Evolutionary conservation across 371 early-diverging fungal genomes (phyloP), one percentile per base, ranked within the genome.

Genomic region (Choanephora cucurbitarum): DNA sequence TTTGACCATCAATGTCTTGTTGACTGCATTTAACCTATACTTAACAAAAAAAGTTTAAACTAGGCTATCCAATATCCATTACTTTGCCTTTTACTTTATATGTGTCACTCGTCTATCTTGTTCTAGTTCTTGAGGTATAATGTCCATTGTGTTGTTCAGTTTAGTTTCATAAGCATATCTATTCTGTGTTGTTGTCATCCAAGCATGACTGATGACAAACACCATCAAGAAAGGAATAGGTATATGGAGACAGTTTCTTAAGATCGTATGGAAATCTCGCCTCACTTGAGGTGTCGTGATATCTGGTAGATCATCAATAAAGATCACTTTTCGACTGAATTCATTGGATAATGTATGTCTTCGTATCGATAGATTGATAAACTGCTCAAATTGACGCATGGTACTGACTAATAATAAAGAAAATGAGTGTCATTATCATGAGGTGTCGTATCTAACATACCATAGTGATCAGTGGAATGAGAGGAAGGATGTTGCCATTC

Each of bases 301-400:
- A 50, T 78, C 72, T 6, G 79, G 79, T 22, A 78, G 44, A 44
- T 78, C 79, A 28, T 78, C 79, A 4, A 78, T 41, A 23, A 78
- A 58, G 5, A 78, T 66, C 17, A 78, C 57, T 39, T 73, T 70
- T 28, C 43, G 28, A 5, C 42, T 24, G 19, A 19, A 15, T 14
- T 22, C 3, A 23, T 5, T 45, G 18, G 2, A 10, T 13, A 42
- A 18, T 3, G 18, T 39, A 40, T 17, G 10, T 52, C 52, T 49
- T 17, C 42, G 31, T n/a, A 55, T 65, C 0, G 67, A 51, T 3
- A 33, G 52, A 13, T 33, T 21, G n/a, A 75, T 19, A 17, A 58
- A 57, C 13, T 34, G 34, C 22, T 31, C 11, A 42, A 58, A 62
- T 5, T 31, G 28, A 0, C 31, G 19, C 41, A 53, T 66, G 8